Evolutionary conservation across 495 filamentous ascomycete species (phyloP), one percentile per base, ranked within the genome.

Genomic region (Tuber umbilicatum): DNA sequence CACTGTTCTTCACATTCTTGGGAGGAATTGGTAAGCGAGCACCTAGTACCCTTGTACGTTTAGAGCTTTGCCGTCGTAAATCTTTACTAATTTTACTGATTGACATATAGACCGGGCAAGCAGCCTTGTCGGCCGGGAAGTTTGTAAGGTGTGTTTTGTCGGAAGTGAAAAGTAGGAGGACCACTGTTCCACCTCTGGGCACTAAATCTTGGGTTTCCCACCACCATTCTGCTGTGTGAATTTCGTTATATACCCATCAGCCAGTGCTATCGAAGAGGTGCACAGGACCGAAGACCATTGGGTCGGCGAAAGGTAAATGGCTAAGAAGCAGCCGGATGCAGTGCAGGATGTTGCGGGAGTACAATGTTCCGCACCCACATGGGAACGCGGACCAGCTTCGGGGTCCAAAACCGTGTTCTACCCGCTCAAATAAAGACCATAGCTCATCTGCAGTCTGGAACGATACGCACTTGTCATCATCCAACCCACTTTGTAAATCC

Each of bases 91-190:
- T 72, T 2, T 72, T 72, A 9, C 74, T n/a, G 14, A 73, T 10
- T 14, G 37, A 40, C 14, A 75, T 75, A 38, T 67, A 21, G 35
- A 60, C 45, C 2, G 50, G 74, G 70, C 70, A 73, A 21, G 39
- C 45, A 16, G 41, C 43, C 47, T 75, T 73, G 10, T 75, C 47
- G 7, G n/a, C 50, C 1, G 38, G 73, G 39, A 73, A 75, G 45
- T 73, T 75, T 43, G 50, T 73, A 10, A 75, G 55, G 5, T 27
- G 23, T 6, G 69, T 74, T 37, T 71, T 71, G 23, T 72, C 37
- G 17, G 43, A 74, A 21, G 38, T 5, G 4, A 42, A 60, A n/a
- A 74, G 43, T 1, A 64, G 39, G 2, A 42, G 73, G 12, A 72
- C 23, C 0, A 75, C 0, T 12, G 17, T 75, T 47, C 69, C 38